Base-by-base conservation (phyloP, 169 alveolate species). In the Plasmodium chabaudi region DNA sequence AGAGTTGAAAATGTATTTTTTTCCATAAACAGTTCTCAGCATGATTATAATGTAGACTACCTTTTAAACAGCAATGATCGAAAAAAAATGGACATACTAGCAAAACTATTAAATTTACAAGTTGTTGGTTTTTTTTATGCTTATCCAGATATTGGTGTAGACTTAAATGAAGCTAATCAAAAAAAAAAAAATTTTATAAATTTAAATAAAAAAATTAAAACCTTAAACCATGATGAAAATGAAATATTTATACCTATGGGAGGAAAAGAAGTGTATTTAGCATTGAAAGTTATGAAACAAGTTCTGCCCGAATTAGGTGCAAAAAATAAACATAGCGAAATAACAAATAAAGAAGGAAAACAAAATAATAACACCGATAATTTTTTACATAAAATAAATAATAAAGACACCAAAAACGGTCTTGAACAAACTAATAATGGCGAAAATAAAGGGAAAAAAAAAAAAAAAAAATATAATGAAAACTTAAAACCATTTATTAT, bases 181-280 rank as follows among this genome's bases (percentile, higher is more conserved):
- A 69, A 69, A 65, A 55, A 47, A 67, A 82, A 82, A 19, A 19
- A 67, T 55, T 65, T 55, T 47, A 71, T 68, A 15, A 82, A 82
- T 56, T 27, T 68, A 67, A 82, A 82, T 49, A 82, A 82, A 61
- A 82, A 82, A 27, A 69, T 82, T 57, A 82, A 69, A 55, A 82
- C 72, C 9, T 10, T 82, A 7, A 67, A 82, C 19, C 72, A 82
- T 67, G 90, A 82, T 49, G 90, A 82, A 7, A 65, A 82, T 49
- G 90, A 82, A 64, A 4, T 82, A 49, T 82, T 82, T 64, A 82
- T 82, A 56, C 90, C 90, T 9, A 82, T 82, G 86, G 90, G 90
- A 19, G 90, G 90, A n/a, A 82, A 72, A 44, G 90, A 82, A 60
- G 90, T 82, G 42, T 61, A 68, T 34, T 57, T 82, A 47, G 44